phyloP scores from a whole-genome alignment of 1,284 basidiomycete genomes.

The Kwoniella shivajii region DNA sequence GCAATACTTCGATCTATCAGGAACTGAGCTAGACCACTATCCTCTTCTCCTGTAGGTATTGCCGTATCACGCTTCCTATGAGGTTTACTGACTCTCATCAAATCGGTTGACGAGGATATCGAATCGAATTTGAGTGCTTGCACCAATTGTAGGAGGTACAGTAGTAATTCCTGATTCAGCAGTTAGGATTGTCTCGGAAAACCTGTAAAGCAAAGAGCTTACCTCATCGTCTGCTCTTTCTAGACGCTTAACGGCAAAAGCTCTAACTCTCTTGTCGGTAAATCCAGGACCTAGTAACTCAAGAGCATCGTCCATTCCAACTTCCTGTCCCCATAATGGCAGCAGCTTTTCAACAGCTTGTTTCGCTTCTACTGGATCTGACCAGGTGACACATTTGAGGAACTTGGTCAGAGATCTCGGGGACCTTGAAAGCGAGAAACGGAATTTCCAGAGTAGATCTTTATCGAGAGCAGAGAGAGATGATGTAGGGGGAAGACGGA shows the following conservation, averaged over 20 bases:
- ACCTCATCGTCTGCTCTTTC: constrained; percentile 93
- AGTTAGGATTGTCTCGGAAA: background rate
- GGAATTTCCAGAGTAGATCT: constrained; percentile 97
- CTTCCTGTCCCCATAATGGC: constrained; percentile 90
- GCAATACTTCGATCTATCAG: constrained; percentile 80
- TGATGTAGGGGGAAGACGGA: constrained; percentile 86
- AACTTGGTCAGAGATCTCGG: constrained; percentile 90
- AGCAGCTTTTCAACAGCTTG: constrained; percentile 95
- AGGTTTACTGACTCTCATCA: constrained; percentile 59
- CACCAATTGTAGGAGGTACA: constrained; percentile 94
- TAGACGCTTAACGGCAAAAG: constrained; percentile 90
- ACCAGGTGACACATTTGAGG: constrained; percentile 96
- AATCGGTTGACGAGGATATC: constrained; percentile 53
- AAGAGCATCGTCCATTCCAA: constrained; percentile 93
- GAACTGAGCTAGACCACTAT: constrained; percentile 85
- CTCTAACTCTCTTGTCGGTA: constrained; percentile 85
- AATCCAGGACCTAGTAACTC: constrained; percentile 91
- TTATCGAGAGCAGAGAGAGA: constrained; percentile 87
- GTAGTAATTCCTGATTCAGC: constrained; percentile 71
- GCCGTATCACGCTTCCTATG: constrained; percentile 55
- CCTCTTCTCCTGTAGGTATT: constrained; percentile 55
- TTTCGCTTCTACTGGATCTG: constrained; percentile 91
- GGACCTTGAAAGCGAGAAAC: constrained; percentile 84
- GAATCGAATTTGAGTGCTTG: constrained; percentile 93
- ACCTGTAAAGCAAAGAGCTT: constrained; percentile 26